phyloP scores from a whole-genome alignment of 306 rosid genomes.

The Rubus idaeus region DNA sequence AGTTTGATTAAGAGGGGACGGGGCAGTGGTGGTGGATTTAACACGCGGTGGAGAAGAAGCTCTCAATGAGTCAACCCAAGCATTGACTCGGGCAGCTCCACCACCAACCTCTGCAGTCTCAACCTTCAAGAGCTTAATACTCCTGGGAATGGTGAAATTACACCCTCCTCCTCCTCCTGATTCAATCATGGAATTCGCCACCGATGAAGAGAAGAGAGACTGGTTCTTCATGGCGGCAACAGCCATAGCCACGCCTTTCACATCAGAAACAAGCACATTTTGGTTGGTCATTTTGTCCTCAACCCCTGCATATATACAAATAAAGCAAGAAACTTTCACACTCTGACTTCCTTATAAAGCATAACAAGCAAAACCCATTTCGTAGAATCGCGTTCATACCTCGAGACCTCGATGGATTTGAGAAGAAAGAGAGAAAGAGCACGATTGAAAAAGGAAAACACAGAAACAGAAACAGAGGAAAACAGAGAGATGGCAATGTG shows the following conservation, averaged over 20 bases:
- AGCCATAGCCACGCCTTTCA: slow-evolving; percentile 38
- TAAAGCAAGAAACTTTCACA: slow-evolving; percentile 11
- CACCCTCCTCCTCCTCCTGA: slow-evolving; percentile 43
- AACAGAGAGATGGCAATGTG: slow-evolving; percentile 23
- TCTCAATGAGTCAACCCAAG: slow-evolving; percentile 87
- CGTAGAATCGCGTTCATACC: slow-evolving; percentile 2
- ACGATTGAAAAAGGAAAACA: neutral
- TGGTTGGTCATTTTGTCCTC: slow-evolving; percentile 58
- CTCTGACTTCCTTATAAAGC: neutral
- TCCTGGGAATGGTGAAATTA: slow-evolving; percentile 35
- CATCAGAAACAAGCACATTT: slow-evolving; percentile 52
- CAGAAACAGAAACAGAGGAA: slow-evolving; percentile 10
- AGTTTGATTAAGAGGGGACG: slow-evolving; percentile 30
- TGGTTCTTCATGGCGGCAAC: slow-evolving; percentile 37
- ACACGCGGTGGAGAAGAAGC: slow-evolving; percentile 78
- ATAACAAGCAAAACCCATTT: slow-evolving; percentile 7
- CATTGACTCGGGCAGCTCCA: slow-evolving; percentile 39
- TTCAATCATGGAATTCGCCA: slow-evolving; percentile 33
- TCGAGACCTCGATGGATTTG: neutral
- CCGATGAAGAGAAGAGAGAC: slow-evolving; percentile 31
- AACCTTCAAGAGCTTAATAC: slow-evolving; percentile 41
- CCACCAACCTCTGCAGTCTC: slow-evolving; percentile 35
- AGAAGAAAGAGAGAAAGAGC: neutral
- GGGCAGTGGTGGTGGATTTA: slow-evolving; percentile 27
- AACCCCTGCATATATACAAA: slow-evolving; percentile 13